Conservation (phyloP, 768 basidiomycete species). For the Lentinula raphanica region DNA sequence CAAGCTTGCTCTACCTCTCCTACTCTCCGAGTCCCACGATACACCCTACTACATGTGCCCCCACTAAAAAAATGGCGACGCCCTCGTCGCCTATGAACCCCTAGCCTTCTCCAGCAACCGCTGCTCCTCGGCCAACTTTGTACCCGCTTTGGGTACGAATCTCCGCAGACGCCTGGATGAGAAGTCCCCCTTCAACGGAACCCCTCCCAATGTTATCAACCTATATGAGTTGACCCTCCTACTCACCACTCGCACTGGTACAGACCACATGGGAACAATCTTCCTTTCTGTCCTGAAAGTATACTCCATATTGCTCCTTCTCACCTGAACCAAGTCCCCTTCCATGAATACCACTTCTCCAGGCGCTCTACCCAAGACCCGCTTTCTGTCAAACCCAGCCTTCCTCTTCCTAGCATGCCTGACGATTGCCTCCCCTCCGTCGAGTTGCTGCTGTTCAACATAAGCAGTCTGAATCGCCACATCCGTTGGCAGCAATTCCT, state of each 20-base stretch:
- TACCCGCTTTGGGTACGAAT: background rate
- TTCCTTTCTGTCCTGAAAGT: too few relatives aligned
- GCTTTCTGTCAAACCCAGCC: background rate
- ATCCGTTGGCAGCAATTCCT: background rate
- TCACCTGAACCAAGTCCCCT: background rate
- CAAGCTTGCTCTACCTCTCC: too few relatives aligned
- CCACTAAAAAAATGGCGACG: conserved; percentile 3
- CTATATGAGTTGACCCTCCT: background rate
- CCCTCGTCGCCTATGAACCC: background rate
- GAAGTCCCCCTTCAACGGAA: background rate
- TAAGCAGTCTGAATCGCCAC: conserved; percentile 12
- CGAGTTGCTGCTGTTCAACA: too few relatives aligned
- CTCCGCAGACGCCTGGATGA: background rate
- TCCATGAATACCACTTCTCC: background rate
- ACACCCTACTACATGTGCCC: conserved; percentile 6
- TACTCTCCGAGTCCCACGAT: too few relatives aligned
- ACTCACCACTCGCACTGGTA: background rate
- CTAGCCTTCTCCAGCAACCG: background rate
- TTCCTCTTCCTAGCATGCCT: conserved; percentile 14
- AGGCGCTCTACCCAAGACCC: background rate
- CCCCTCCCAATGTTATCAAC: background rate
- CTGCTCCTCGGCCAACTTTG: background rate
- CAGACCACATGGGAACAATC: background rate
- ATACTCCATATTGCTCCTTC: background rate
- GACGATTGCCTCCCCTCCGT: conserved; percentile 7